Evolutionary conservation across 495 filamentous ascomycete genomes (phyloP).

Genomic region (Penicillium pancosmium): DNA sequence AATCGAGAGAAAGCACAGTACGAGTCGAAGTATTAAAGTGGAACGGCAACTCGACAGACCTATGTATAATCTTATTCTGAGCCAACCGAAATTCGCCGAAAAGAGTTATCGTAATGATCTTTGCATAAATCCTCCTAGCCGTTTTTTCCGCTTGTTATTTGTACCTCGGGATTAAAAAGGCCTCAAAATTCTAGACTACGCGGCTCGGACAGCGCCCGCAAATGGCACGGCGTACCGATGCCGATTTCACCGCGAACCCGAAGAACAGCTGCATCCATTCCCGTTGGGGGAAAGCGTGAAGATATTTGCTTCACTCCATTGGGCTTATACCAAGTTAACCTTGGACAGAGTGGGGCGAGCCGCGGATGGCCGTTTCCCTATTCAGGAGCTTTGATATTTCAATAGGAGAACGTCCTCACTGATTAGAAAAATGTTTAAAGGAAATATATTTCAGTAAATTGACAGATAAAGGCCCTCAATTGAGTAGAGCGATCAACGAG

Average conservation of each 20-base stretch:
- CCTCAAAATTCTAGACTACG: background rate
- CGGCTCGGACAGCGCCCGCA: background rate
- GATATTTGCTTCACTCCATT: background rate
- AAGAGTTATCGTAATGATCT: background rate
- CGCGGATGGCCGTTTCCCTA: background rate
- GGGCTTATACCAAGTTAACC: background rate
- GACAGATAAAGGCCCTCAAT: background rate
- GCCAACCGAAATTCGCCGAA: background rate
- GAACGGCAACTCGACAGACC: background rate
- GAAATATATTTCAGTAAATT: too few relatives aligned
- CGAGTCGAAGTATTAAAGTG: background rate
- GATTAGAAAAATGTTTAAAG: too few relatives aligned
- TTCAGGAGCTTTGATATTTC: background rate
- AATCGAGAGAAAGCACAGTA: background rate
- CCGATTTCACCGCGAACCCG: slow-evolving; percentile 16
- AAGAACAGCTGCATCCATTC: slow-evolving; percentile 1
- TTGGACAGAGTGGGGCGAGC: background rate
- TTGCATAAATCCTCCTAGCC: background rate
- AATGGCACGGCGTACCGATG: slow-evolving; percentile 13
- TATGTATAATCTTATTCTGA: slow-evolving; percentile 6
- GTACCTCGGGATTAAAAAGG: background rate
- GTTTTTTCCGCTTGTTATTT: background rate
- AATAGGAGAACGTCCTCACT: too few relatives aligned
- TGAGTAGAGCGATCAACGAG: background rate
- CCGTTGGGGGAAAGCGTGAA: slow-evolving; percentile 1